Conservation (phyloP, 2,329 filamentous ascomycete genomes). For the Coniochaeta pulveracea region DNA sequence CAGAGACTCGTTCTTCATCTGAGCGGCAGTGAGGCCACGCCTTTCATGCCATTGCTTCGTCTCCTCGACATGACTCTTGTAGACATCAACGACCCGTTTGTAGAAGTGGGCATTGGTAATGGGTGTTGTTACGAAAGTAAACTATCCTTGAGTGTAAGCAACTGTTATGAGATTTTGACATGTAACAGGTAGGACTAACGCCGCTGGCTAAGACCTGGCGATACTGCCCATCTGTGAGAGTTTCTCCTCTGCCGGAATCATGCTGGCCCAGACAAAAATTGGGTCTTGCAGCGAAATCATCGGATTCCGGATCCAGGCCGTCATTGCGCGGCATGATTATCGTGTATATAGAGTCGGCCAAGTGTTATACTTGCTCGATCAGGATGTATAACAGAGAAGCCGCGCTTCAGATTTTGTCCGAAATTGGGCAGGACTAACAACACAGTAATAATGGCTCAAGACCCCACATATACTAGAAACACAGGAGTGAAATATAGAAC, state of each 20-base stretch:
- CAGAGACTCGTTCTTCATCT: constrained; percentile 30
- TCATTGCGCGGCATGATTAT: constrained; percentile 12
- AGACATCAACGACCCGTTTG: constrained; percentile 51
- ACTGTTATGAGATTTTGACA: constrained; percentile 8
- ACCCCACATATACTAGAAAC: no score
- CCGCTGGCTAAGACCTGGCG: constrained; percentile 56
- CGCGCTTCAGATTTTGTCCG: no score
- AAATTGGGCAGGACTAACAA: no score
- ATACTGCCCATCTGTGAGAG: constrained; percentile 53
- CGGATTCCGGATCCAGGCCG: constrained; percentile 16
- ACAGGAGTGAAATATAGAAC: no score
- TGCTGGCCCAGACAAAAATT: constrained; percentile 64
- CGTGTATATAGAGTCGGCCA: no score
- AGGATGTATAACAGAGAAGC: no score
- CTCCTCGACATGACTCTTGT: constrained; percentile 42
- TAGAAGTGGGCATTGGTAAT: constrained; percentile 68
- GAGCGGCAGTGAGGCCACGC: constrained; percentile 20
- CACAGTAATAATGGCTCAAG: no score
- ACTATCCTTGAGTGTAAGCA: no score
- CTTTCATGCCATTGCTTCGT: constrained; percentile 18
- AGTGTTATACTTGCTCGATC: no score
- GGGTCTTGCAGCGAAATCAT: constrained; percentile 22
- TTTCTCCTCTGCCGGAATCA: constrained; percentile 49
- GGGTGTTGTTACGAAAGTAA: constrained; percentile 67
- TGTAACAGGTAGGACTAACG: constrained; percentile 33